Conservation (phyloP, 2,329 filamentous ascomycete genomes). For the Pseudocercospora eumusae region DNA sequence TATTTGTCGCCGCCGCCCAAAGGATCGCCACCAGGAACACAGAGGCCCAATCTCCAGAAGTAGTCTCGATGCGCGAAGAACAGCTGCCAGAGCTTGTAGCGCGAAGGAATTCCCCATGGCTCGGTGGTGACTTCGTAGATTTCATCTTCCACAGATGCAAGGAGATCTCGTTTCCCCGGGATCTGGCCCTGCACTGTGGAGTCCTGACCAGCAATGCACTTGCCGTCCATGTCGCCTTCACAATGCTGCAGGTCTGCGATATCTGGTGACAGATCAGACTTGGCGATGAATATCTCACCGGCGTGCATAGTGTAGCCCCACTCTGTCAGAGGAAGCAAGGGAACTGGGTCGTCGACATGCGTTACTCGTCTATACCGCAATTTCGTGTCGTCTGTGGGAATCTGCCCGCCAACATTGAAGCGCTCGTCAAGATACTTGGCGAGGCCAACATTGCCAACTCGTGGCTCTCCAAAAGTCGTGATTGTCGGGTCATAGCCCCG, state of each 20-base stretch:
- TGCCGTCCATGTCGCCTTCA: conserved; percentile 66
- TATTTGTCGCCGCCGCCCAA: conserved; percentile 34
- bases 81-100: conserved; percentile 82
- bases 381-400: conserved; percentile 25
- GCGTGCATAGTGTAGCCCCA: conserved; percentile 86
- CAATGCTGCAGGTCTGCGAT: conserved; percentile 71
- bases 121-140: conserved; percentile 39
- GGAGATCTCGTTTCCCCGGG: conserved; percentile 25
- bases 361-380: conserved; percentile 73
- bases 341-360: conserved; percentile 83
- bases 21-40: conserved; percentile 61
- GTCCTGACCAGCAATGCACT: conserved; percentile 68
- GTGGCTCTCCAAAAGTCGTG: conserved; percentile 91
- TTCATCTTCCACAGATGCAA: conserved; percentile 32
- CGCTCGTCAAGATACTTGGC: conserved; percentile 56
- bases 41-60: conserved; percentile 90
- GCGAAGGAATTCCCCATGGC: conserved; percentile 48
- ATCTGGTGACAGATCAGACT: conserved; percentile 66
- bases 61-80: conserved; percentile 95
- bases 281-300: conserved; percentile 84
- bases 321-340: conserved; percentile 78
- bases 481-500: conserved; percentile 74
- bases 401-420: conserved; percentile 43
- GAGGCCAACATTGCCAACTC: conserved; percentile 58
- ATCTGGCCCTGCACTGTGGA: conserved; percentile 27